Conservation (phyloP, 345 rosid species). For the Chamaenerion angustifolium region DNA sequence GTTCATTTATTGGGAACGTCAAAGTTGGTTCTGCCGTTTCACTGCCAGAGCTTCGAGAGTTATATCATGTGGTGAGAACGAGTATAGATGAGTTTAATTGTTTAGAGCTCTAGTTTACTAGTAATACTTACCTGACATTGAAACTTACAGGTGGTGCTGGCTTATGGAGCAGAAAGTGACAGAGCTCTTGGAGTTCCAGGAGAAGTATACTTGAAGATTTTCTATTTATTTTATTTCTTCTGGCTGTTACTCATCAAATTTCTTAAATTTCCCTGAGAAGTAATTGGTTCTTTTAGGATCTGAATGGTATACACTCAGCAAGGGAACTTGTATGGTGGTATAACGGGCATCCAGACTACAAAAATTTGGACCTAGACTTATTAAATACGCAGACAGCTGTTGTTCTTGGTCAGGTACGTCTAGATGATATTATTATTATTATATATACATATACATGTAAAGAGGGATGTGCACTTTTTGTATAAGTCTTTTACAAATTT, state of each 20-base stretch:
- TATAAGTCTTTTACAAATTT: neutral
- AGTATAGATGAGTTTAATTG: neutral
- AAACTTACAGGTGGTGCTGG: conserved; percentile 69
- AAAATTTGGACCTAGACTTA: conserved; percentile 53
- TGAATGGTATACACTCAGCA: conserved; percentile 65
- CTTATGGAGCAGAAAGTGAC: conserved; percentile 94
- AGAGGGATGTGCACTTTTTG: neutral
- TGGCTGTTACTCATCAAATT: neutral
- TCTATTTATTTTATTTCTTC: neutral
- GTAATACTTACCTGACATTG: neutral
- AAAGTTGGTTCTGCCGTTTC: conserved; percentile 53
- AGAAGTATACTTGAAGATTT: conserved; percentile 32
- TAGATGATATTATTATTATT: neutral
- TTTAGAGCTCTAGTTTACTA: neutral
- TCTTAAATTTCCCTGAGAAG: no score
- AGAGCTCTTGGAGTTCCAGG: conserved; percentile 70
- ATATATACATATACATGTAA: neutral
- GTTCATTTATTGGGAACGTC: conserved; percentile 71
- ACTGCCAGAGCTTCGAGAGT: conserved; percentile 62
- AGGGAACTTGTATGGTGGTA: conserved; percentile 99
- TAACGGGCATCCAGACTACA: conserved; percentile 81
- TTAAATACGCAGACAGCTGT: conserved; percentile 58
- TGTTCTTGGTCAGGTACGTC: conserved; percentile 70
- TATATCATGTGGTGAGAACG: conserved; percentile 56
- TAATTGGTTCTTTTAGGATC: conserved; percentile 24